A percentile compares a stretch with the other conserved stretches of the same genome.
Conservation (phyloP, 2,329 filamentous ascomycete species). For the Alternaria sp. region DNA sequence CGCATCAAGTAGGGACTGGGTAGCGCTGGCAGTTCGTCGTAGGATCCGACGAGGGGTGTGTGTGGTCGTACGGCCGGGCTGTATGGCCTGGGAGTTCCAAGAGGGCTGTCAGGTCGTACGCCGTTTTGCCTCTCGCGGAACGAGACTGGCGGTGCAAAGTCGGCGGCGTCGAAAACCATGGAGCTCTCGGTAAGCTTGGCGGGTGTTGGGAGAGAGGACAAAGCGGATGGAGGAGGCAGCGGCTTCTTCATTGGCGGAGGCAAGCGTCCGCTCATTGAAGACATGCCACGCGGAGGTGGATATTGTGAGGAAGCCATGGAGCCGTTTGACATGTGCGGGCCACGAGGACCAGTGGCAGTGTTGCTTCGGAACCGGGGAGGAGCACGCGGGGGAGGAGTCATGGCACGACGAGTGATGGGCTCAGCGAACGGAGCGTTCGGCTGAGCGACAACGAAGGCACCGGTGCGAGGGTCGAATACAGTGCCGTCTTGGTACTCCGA, state of each 20-base stretch:
- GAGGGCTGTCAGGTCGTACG: conserved; percentile 64
- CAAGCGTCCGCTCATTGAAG: conserved; percentile 48
- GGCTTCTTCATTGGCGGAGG: conserved; percentile 58
- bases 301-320: conserved; percentile 56
- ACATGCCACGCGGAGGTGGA: conserved; percentile 50
- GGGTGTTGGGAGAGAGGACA: conserved; percentile 82
- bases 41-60: conserved; percentile 80
- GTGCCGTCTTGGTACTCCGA: conserved; percentile 70
- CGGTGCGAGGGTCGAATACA: conserved; percentile 62
- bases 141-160: conserved; percentile 80
- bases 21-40: conserved; percentile 83
- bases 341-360: conserved; percentile 30
- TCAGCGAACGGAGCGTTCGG: conserved; percentile 72
- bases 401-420: conserved; percentile 84
- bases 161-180: conserved; percentile 71
- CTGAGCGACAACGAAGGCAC: conserved; percentile 65
- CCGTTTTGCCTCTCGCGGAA: conserved; percentile 72
- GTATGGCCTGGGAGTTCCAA: conserved; percentile 69
- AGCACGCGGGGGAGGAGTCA: conserved; percentile 86
- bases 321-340: conserved; percentile 56
- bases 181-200: conserved; percentile 82
- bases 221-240: conserved; percentile 73
- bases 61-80: conserved; percentile 74
- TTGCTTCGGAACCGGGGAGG: conserved; percentile 61
- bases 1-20: conserved; percentile 84